phyloP scores from a whole-genome alignment of 2,329 filamentous ascomycete species.

The Leptographium radiaticola region DNA sequence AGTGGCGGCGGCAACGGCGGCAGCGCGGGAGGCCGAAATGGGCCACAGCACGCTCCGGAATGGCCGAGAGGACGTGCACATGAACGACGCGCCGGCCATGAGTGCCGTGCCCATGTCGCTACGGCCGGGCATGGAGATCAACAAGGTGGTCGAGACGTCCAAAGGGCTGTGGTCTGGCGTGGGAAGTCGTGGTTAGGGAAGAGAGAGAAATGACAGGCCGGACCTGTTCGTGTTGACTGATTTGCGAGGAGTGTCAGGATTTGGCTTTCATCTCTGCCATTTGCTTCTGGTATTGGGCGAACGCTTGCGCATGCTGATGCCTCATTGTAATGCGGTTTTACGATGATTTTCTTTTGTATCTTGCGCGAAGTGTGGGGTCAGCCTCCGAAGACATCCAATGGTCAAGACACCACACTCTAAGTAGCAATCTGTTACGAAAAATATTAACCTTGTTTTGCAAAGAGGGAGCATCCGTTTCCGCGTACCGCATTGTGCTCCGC shows the following conservation, averaged over 20 bases:
- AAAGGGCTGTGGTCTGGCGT: slow-evolving; percentile 46
- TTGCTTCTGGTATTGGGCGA: too few relatives aligned
- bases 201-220: background rate
- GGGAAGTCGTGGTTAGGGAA: slow-evolving; percentile 13
- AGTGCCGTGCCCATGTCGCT: slow-evolving; percentile 30
- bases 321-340: too few relatives aligned
- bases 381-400: too few relatives aligned
- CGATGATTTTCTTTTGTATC: too few relatives aligned
- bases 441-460: background rate
- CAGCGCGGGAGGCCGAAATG: slow-evolving; percentile 31
- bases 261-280: too few relatives aligned
- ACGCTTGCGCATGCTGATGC: too few relatives aligned
- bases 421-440: too few relatives aligned
- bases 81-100: slow-evolving; percentile 29
- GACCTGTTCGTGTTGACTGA: background rate
- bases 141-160: slow-evolving; percentile 48
- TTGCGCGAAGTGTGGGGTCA: too few relatives aligned
- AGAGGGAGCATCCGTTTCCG: background rate
- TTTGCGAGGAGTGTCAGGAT: too few relatives aligned
- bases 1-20: background rate
- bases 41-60: slow-evolving; percentile 32
- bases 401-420: too few relatives aligned
- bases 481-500: too few relatives aligned
- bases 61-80: slow-evolving; percentile 28
- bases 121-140: slow-evolving; percentile 40